A percentile compares a stretch with the other conserved stretches of the same genome.
phyloP scores from a whole-genome alignment of 106 monocot genomes.

The Posidonia australis region DNA sequence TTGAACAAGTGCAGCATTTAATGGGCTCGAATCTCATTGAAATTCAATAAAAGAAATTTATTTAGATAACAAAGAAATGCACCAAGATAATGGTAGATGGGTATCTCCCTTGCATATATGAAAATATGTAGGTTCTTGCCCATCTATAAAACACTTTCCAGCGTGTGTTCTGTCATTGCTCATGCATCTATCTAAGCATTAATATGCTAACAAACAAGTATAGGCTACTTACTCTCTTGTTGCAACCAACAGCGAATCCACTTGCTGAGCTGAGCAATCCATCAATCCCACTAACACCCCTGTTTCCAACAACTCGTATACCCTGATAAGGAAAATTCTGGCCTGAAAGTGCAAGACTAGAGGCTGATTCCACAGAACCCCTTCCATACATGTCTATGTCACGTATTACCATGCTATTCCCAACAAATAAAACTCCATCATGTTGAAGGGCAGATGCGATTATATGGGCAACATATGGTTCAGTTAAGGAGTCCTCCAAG shows the following conservation, averaged over 20 bases:
- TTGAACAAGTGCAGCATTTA: too few relatives aligned
- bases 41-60: too few relatives aligned
- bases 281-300: slow-evolving; percentile 98
- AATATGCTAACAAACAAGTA: not conserved
- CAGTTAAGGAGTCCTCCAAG: slow-evolving; percentile 55
- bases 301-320: slow-evolving; percentile 65
- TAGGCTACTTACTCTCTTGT: slow-evolving; percentile 45
- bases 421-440: slow-evolving; percentile 69
- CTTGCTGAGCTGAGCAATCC: slow-evolving; percentile 82
- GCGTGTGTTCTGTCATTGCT: too few relatives aligned
- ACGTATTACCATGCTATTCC: slow-evolving; percentile 92
- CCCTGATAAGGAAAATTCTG: slow-evolving; percentile 30
- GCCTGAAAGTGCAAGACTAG: slow-evolving; percentile 5
- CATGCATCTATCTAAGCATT: not conserved
- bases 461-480: slow-evolving; percentile 77
- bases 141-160: too few relatives aligned
- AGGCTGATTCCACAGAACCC: slow-evolving; percentile 27
- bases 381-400: slow-evolving; percentile 85
- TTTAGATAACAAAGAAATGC: too few relatives aligned
- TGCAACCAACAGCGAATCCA: slow-evolving; percentile 71
- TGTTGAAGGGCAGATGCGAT: slow-evolving; percentile 33
- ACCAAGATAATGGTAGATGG: too few relatives aligned
- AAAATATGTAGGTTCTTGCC: too few relatives aligned
- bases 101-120: too few relatives aligned
- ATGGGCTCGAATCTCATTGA: too few relatives aligned